Base-by-base conservation (phyloP, 2,329 filamentous ascomycete genomes). In the Sporothrix brasiliensis region DNA sequence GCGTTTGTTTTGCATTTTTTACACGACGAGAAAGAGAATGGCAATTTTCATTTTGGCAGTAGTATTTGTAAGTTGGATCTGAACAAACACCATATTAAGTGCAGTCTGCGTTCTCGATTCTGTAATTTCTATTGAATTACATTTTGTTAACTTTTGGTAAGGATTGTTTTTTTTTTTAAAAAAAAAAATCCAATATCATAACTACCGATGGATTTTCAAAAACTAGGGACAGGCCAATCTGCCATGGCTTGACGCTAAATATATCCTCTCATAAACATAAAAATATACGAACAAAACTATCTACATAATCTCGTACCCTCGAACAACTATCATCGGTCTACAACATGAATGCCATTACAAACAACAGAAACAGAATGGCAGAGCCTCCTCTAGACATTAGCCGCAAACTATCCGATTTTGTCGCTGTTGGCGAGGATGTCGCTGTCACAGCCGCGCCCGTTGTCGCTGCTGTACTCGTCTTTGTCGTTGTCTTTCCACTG, bases 341-440 rank as follows among this genome's bases (percentile, higher is more conserved):
- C 58, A 61, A 61, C 6, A 61, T 44, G 47, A 47, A 61, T 10
- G 58, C 58, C 27, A 61, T 21, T 14, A 61, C 39, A 4, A 61
- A n/a, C 21, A 44, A 14, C 6, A 21, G 1, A n/a, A 61, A 4
- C 2, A 61, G n/a, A 2, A 47, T 39, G 0, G 19, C 19, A 1
- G 58, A 61, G 11, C 58, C 58, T 16, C 58, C 58, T 27, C 47
- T 39, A 7, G 58, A 21, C 9, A 10, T 27, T n/a, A 61, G 10
- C 4, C 21, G 58, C 4, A 61, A 7, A 47, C 58, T 61, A 39
- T 47, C 58, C 1, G 58, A 61, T 16, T 16, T 61, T 47, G 58
- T 47, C 6, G 39, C 39, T 5, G 58, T 61, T 9, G 58, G 39
- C 3, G 39, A 24, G 2, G 39, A 4, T 6, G 41, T 27, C 6